Evolutionary conservation across 306 rosid genomes (phyloP), one percentile per base, ranked within the genome.

Genomic region (Citrullus amarus): DNA sequence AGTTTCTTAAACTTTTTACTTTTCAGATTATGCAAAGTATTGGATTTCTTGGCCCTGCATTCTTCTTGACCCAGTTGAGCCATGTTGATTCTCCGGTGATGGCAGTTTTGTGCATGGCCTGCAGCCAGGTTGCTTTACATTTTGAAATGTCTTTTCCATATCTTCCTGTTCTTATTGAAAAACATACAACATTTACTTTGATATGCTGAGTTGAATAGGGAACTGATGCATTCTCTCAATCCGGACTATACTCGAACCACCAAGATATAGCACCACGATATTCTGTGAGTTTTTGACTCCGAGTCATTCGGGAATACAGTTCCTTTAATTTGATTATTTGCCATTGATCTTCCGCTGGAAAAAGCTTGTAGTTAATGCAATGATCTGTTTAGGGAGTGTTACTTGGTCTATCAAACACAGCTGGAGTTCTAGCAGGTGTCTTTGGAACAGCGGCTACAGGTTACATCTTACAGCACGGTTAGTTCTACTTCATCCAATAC

Each of bases 371-470:
- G 48, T 43, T 74, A 16, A 74, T 74, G 32, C 63, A 54, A 74
- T 74, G 34, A 32, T 51, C 43, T 74, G 13, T 74, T 74, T 54
- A 92, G 99, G 97, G 99, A 18, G 88, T 95, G 77, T 83, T 95
- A 79, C 99, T 95, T 75, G 99, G 99, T 83, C 83, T 95, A 80
- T 95, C 99, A 36, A 95, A 95, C 76, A 92, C 97, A 34, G 99
- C 99, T 36, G 99, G 99, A 78, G 98, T 95, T 78, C 85, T 95
- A 18, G 99, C 99, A n/a, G 99, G 97, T 20, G 99, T 95, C n/a
- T 84, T 95, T n/a, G 99, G 99, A 81, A 95, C 99, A 2, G 99
- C 96, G 15, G 93, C 97, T 63, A 95, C 99, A 13, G 98, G 99
- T 51, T 95, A 92, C 88, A 95, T 95, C 82, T 87, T 95, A 62